A percentile compares a stretch with the other conserved stretches of the same genome.
Conservation (phyloP, 2,329 filamentous ascomycete species). For the Colletotrichum sp. region DNA sequence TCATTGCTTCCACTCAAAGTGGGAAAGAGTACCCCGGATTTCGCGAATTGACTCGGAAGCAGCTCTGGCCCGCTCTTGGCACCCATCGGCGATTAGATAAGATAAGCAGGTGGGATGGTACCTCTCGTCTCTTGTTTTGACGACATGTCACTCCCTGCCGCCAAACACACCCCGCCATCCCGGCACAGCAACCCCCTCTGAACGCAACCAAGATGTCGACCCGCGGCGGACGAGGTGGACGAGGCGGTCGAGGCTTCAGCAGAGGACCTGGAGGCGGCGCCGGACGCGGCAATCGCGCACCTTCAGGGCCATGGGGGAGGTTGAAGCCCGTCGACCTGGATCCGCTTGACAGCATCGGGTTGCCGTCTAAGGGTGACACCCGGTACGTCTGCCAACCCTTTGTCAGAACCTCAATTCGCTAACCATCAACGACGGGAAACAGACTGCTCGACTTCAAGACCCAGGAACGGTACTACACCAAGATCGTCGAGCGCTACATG, state of each 20-base stretch:
- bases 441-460: slow-evolving; percentile 76
- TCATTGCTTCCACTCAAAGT: not conserved
- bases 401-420: too few species aligned
- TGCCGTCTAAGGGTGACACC: slow-evolving; percentile 90
- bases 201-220: slow-evolving; percentile 1
- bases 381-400: slow-evolving; percentile 65
- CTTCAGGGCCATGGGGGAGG: slow-evolving; percentile 68
- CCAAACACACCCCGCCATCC: not conserved
- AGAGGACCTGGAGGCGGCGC: not conserved
- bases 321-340: slow-evolving; percentile 78
- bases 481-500: slow-evolving; percentile 88
- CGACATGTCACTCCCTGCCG: not conserved
- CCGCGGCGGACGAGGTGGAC: slow-evolving; percentile 12
- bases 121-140: slow-evolving; percentile 17
- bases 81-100: slow-evolving; percentile 16
- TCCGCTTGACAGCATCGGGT: slow-evolving; percentile 79
- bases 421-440: not conserved
- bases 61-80: not conserved
- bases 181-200: not conserved
- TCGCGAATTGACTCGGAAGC: not conserved
- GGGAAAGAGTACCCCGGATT: not conserved
- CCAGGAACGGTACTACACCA: slow-evolving; percentile 86
- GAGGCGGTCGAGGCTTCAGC: not conserved
- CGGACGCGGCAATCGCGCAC: slow-evolving; percentile 31
- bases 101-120: slow-evolving; percentile 16